These are phyloP conservation scores for Blumeria hordei DNA, from an alignment of 2,329 filamentous ascomycete species.

Conservation along the genomic window DNA sequence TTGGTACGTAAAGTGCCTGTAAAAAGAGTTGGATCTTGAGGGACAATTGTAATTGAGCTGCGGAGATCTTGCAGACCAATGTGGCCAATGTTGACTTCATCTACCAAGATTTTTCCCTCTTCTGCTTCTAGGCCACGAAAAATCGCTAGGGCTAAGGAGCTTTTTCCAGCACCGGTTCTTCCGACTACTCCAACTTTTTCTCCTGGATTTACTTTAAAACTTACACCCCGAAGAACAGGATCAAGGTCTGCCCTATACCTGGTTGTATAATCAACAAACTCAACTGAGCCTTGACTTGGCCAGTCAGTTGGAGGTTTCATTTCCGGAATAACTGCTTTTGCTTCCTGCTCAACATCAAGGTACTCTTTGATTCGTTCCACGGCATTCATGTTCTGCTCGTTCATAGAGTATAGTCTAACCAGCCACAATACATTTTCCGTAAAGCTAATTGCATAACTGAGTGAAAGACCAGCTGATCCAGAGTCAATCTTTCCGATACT, in stretches of 20 bases:
- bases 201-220: constrained; percentile 60
- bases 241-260: constrained; percentile 74
- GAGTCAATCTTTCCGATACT: constrained; percentile 68
- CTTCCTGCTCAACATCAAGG: constrained; percentile 86
- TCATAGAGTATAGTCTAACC: constrained; percentile 75
- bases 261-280: constrained; percentile 76
- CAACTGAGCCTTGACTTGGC: constrained; percentile 65
- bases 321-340: constrained; percentile 50
- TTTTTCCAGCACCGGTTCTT: constrained; percentile 88
- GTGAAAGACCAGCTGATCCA: constrained; percentile 73
- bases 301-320: constrained; percentile 57
- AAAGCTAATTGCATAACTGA: constrained; percentile 91
- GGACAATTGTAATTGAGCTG: constrained; percentile 88
- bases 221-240: constrained; percentile 60
- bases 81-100: constrained; percentile 66
- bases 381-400: constrained; percentile 99
- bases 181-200: constrained; percentile 96
- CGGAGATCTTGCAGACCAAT: constrained; percentile 89
- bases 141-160: constrained; percentile 72
- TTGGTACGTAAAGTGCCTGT: constrained; percentile 80
- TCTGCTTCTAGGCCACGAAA: constrained; percentile 89
- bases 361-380: constrained; percentile 97
- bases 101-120: constrained; percentile 68
- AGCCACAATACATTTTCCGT: constrained; percentile 95
- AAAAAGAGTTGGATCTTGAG: constrained; percentile 88